Conservation (phyloP, 2,329 filamentous ascomycete species). For the Cercospora brassicicola region DNA sequence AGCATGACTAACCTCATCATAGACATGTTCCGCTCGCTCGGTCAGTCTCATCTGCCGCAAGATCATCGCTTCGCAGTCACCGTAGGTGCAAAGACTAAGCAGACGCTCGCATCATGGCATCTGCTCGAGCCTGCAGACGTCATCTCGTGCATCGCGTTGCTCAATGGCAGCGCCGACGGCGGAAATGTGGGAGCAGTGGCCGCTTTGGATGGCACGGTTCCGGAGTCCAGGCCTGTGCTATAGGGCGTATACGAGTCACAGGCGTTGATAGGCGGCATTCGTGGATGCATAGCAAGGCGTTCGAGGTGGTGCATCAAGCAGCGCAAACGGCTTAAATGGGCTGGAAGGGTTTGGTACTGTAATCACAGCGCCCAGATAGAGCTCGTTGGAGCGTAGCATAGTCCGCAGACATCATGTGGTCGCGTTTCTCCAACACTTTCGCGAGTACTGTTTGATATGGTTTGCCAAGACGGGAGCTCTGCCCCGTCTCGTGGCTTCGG, state of each 20-base stretch:
- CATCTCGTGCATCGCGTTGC: slow-evolving; percentile 51
- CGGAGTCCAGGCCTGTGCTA: slow-evolving; percentile 24
- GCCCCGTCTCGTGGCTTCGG: not conserved
- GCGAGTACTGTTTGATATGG: not conserved
- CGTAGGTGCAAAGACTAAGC: slow-evolving; percentile 86
- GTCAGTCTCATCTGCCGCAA: slow-evolving; percentile 56
- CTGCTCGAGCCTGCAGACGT: slow-evolving; percentile 86
- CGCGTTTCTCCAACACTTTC: not conserved
- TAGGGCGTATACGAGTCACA: not conserved
- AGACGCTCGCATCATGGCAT: slow-evolving; percentile 87
- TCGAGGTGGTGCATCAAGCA: not conserved
- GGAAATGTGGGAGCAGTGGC: slow-evolving; percentile 35
- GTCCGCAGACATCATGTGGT: not conserved
- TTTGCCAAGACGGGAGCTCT: not conserved
- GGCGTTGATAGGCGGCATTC: not conserved
- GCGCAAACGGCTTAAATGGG: not conserved
- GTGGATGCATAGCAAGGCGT: slow-evolving; percentile 7
- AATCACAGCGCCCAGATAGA: not conserved
- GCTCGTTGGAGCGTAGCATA: not conserved
- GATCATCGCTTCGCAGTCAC: slow-evolving; percentile 85
- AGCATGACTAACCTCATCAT: slow-evolving; percentile 25
- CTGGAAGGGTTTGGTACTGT: not conserved
- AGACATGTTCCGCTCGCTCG: slow-evolving; percentile 82
- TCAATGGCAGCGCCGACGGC: slow-evolving; percentile 37
- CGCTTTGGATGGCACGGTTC: slow-evolving; percentile 32